phyloP scores from a whole-genome alignment of 164 flowering plant species.

The Annona cherimola region DNA sequence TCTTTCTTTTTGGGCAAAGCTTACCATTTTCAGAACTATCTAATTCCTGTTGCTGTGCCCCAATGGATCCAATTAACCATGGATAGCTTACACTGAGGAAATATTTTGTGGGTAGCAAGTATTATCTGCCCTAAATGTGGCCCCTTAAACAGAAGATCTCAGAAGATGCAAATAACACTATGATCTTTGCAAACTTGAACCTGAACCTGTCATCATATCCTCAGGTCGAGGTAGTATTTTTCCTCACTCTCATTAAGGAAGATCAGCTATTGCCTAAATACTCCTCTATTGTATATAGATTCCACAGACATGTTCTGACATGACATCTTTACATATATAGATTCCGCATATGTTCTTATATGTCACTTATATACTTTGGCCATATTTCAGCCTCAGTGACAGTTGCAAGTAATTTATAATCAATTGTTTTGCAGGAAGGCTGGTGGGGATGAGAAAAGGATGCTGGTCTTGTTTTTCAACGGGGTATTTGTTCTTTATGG shows the following conservation, averaged over 20 bases:
- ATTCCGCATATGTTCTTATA: no score
- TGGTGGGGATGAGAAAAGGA: slow-evolving; percentile 80
- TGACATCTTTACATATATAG: no score
- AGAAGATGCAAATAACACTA: no score
- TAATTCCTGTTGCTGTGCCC: no score
- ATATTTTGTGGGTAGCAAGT: no score
- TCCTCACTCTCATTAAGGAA: not conserved
- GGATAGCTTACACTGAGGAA: no score
- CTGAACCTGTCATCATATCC: not conserved
- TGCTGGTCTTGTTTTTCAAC: slow-evolving; percentile 73
- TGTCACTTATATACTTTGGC: no score
- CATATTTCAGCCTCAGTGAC: not conserved
- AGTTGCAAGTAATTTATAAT: not conserved
- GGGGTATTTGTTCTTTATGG: slow-evolving; percentile 36
- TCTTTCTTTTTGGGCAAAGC: no score
- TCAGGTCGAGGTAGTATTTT: not conserved
- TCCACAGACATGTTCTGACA: not conserved
- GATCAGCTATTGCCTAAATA: not conserved
- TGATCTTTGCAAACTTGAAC: not conserved
- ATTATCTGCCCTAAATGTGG: no score
- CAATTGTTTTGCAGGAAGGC: slow-evolving; percentile 50
- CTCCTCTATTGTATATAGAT: not conserved
- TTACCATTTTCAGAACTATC: no score
- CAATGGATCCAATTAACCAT: no score
- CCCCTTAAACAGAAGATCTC: no score